Evolutionary conservation across 2,329 filamentous ascomycete species (phyloP), one percentile per base, ranked within the genome.

Genomic region (Penicillium frequentans): DNA sequence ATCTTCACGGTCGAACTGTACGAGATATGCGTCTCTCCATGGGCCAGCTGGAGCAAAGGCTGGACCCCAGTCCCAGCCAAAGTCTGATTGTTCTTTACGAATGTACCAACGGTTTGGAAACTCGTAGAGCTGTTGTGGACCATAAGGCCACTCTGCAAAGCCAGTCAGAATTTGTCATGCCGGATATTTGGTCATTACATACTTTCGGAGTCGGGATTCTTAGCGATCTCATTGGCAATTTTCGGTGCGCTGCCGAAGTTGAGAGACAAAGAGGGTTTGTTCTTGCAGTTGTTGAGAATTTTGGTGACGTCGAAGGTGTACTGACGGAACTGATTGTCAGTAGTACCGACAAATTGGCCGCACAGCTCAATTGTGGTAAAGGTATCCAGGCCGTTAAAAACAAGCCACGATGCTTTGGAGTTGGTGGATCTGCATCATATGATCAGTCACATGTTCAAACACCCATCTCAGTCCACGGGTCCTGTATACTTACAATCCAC

Each of bases 41-140:
- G 84, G 82, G 2, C 86, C 85, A n/a, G 82, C 81, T 0, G 85
- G 84, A n/a, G 80, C 77, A 65, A 87, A 86, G 0, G 81, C 82
- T 10, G 83, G 83, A 10, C 83, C 83, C 84, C 84, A 86, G 58
- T 86, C 84, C 85, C 85, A 88, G 2, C 86, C 86, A 67, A 87
- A 87, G 66, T 87, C 84, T 8, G 77, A 83, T 66, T 87, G 82
- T 64, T 86, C 81, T 65, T 87, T 86, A 29, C 85, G 78, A 35
- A 86, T 81, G 59, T 82, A 85, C 67, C 81, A 78, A 7, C 82
- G 76, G 56, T 85, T 81, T 0, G 75, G 68, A 49, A 83, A 84
- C 59, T 85, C 82, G 55, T 78, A 84, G 0, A 76, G 48, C 16
- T 75, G 69, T 60, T 85, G 75, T 3, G 84, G 76, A 9, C 71